These are phyloP conservation scores for Ascocoryne sarcoides DNA, from an alignment of 2,329 filamentous ascomycete genomes.

Conservation along the genomic window DNA sequence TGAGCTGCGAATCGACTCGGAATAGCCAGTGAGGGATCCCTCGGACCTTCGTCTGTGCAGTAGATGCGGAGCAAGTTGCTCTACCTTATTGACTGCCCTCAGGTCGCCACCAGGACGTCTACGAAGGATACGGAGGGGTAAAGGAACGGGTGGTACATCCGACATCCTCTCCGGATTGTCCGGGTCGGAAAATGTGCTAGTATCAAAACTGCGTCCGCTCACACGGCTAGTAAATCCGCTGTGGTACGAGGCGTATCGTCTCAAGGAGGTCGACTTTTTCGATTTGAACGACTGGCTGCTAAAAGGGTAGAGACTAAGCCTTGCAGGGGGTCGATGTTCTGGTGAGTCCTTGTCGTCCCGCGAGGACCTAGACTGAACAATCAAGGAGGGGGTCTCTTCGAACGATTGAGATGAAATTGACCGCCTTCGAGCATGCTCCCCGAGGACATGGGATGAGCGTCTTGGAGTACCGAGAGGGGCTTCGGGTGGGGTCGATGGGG, in stretches of 20 bases:
- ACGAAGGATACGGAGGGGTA: slow-evolving; percentile 55
- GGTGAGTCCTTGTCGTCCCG: slow-evolving; percentile 18
- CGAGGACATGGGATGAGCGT: slow-evolving; percentile 47
- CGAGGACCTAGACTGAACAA: slow-evolving; percentile 18
- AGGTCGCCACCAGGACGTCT: slow-evolving; percentile 69
- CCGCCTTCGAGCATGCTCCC: slow-evolving; percentile 31
- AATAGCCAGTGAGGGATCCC: slow-evolving; percentile 50
- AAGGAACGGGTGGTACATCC: slow-evolving; percentile 36
- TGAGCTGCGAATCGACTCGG: slow-evolving; percentile 52
- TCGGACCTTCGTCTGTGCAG: slow-evolving; percentile 48
- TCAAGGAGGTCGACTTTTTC: slow-evolving; percentile 41
- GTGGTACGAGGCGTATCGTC: slow-evolving; percentile 51
- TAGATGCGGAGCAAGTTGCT: slow-evolving; percentile 45
- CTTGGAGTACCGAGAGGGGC: slow-evolving; percentile 37
- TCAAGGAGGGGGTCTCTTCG: slow-evolving; percentile 24
- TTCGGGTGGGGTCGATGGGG: slow-evolving; percentile 51
- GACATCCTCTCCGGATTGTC: slow-evolving; percentile 42
- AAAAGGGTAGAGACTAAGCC: slow-evolving; percentile 13
- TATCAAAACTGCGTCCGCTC: slow-evolving; percentile 52
- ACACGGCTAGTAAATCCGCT: slow-evolving; percentile 44
- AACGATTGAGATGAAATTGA: slow-evolving; percentile 26
- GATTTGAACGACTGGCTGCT: slow-evolving; percentile 33
- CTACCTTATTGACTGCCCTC: slow-evolving; percentile 56
- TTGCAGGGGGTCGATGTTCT: slow-evolving; percentile 15
- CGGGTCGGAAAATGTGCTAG: slow-evolving; percentile 46